Evolutionary conservation across 2,329 filamentous ascomycete species (phyloP).

Genomic region (Furcasterigmium sp.): DNA sequence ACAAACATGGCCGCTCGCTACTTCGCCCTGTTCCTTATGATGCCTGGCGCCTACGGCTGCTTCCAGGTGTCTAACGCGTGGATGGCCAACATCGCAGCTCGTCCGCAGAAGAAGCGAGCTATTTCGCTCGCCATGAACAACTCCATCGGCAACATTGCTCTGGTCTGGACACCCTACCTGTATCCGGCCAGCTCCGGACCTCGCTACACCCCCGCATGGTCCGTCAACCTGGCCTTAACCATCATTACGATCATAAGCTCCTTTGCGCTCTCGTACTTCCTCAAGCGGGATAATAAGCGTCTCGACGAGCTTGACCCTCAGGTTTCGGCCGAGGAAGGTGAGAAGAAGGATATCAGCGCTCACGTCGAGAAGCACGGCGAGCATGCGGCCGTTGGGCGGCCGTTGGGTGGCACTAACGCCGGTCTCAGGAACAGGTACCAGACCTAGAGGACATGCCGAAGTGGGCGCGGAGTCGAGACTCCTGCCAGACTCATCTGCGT

Average conservation of each 20-base stretch:
- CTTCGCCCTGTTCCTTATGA: conserved; percentile 16
- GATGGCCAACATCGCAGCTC: conserved; percentile 20
- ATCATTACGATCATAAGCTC: conserved; percentile 16
- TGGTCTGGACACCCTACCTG: conserved; percentile 19
- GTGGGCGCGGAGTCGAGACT: too few species aligned
- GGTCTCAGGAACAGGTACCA: conserved; percentile 9
- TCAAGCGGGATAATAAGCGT: conserved; percentile 12
- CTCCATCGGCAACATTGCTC: conserved; percentile 17
- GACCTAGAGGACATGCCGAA: conserved; percentile 5
- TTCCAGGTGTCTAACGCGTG: conserved; percentile 19
- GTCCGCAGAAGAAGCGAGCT: conserved; percentile 18
- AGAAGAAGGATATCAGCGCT: conserved; percentile 7
- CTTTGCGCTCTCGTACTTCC: conserved; percentile 12
- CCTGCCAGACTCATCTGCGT: too few species aligned
- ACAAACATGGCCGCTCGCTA: conserved; percentile 15
- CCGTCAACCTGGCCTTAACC: conserved; percentile 12
- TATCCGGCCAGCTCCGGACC: conserved; percentile 16
- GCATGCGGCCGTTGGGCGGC: conserved; percentile 4
- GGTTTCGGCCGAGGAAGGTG: conserved; percentile 8
- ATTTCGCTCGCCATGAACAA: conserved; percentile 20
- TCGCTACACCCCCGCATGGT: conserved; percentile 16
- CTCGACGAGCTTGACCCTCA: conserved; percentile 8
- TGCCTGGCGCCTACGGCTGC: conserved; percentile 14
- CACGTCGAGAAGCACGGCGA: conserved; percentile 12
- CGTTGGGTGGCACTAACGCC: conserved; percentile 6